phyloP scores from a whole-genome alignment of 192 early-diverging fungal species.

The Linnemannia hyalina region DNA sequence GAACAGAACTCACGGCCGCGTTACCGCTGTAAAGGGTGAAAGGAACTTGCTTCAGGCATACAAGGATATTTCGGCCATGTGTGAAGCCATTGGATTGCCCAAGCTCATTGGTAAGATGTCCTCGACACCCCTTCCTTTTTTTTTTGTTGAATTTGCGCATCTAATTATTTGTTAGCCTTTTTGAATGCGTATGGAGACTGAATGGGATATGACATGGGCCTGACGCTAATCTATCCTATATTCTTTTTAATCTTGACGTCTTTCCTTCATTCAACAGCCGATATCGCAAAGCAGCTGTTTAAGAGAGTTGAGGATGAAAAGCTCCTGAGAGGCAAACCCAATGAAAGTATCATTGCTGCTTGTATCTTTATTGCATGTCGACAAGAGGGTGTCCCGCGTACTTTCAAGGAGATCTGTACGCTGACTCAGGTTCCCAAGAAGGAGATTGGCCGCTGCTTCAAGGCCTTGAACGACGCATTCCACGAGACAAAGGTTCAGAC shows the following conservation, averaged over 20 bases:
- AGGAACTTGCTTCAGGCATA: constrained; percentile 82
- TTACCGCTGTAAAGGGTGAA: constrained; percentile 78
- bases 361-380: constrained; percentile 96
- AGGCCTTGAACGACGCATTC: constrained; percentile 69
- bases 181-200: neutral
- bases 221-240: neutral
- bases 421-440: constrained; percentile 93
- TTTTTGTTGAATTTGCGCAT: neutral
- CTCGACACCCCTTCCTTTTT: neutral
- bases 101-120: constrained; percentile 65
- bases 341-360: constrained; percentile 87
- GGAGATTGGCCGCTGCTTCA: constrained; percentile 91
- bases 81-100: constrained; percentile 84
- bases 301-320: constrained; percentile 88
- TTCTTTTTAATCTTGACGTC: neutral
- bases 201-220: neutral
- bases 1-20: constrained; percentile 79
- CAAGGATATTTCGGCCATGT: constrained; percentile 83
- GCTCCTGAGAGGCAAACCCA: constrained; percentile 82
- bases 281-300: constrained; percentile 91
- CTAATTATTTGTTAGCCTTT: neutral
- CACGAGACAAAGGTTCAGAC: constrained; percentile 69
- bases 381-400: constrained; percentile 84
- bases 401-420: constrained; percentile 95
- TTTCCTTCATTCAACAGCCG: constrained; percentile 33